phyloP scores from a whole-genome alignment of 768 basidiomycete species.

The Rhizopogon vulgaris region DNA sequence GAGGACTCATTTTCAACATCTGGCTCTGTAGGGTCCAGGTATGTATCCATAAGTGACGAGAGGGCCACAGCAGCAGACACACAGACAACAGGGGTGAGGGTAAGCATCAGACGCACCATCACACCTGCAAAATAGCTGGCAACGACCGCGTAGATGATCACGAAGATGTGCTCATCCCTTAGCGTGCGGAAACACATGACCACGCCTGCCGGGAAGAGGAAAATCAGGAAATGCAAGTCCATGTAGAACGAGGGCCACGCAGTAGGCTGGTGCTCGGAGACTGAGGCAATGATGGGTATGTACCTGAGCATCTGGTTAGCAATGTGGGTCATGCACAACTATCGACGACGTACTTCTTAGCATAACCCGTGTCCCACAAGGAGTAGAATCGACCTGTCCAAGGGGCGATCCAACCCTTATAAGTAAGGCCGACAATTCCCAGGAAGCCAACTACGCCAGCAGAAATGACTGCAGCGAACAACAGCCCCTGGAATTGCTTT shows the following conservation, averaged over 20 bases:
- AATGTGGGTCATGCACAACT: constrained; percentile 2
- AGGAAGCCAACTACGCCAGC: constrained; percentile 66
- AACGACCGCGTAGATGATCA: constrained; percentile 95
- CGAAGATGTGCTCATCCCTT: constrained; percentile 95
- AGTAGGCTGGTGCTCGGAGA: constrained; percentile 98
- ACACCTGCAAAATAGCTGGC: constrained; percentile 99
- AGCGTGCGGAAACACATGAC: constrained; percentile 90
- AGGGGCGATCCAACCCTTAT: constrained; percentile 93
- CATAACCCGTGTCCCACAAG: constrained; percentile 98
- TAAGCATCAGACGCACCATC: constrained; percentile 98
- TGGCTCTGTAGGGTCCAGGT: constrained; percentile 81
- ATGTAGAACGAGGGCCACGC: constrained; percentile 99
- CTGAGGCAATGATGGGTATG: constrained; percentile 97
- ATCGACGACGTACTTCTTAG: constrained; percentile 69
- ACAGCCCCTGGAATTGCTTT: constrained; percentile 84
- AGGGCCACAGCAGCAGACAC: constrained; percentile 88
- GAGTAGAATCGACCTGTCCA: constrained; percentile 99
- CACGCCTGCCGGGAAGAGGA: constrained; percentile 96
- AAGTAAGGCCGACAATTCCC: constrained; percentile 77
- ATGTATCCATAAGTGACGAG: constrained; percentile 82
- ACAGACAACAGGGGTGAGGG: constrained; percentile 95
- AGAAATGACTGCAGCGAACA: constrained; percentile 62
- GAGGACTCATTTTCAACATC: constrained; percentile 18
- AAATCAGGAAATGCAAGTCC: constrained; percentile 97
- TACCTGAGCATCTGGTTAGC: constrained; percentile 41